Evolutionary conservation across 78 protist genomes (phyloP).

Genomic region (Capsaspora owczarzaki): DNA sequence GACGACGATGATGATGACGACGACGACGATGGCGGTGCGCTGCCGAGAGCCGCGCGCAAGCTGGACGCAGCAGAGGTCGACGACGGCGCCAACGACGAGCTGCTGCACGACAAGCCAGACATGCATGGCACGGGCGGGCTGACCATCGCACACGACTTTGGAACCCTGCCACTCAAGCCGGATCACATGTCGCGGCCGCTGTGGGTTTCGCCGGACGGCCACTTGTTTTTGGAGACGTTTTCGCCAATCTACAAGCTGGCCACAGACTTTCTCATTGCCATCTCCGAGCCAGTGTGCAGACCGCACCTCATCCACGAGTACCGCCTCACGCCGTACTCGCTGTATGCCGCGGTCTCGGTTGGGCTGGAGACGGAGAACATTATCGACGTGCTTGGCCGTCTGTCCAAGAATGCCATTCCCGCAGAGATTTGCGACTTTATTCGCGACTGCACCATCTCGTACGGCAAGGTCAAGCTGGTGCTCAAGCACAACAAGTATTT

Average conservation of each 20-base stretch:
- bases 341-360: slow-evolving; percentile 87
- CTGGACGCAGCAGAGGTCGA: too few relatives aligned
- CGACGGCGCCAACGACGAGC: too few relatives aligned
- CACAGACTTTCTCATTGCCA: slow-evolving; percentile 89
- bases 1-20: too few relatives aligned
- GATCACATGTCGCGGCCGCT: too few relatives aligned
- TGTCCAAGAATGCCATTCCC: slow-evolving; percentile 59
- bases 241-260: slow-evolving; percentile 80
- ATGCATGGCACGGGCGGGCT: too few relatives aligned
- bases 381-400: slow-evolving; percentile 21
- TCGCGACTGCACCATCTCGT: slow-evolving; percentile 33
- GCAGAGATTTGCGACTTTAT: slow-evolving; percentile 30
- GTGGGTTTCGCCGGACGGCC: slow-evolving; percentile 41
- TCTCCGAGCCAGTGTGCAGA: slow-evolving; percentile 86
- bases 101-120: too few relatives aligned
- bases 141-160: too few relatives aligned
- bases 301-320: slow-evolving; percentile 77
- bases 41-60: too few relatives aligned
- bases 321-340: slow-evolving; percentile 80
- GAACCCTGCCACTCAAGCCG: too few relatives aligned
- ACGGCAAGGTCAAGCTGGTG: slow-evolving; percentile 10
- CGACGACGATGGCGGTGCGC: too few relatives aligned
- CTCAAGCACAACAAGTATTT: slow-evolving; percentile 55
- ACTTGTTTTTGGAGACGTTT: slow-evolving; percentile 79
- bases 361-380: slow-evolving; percentile 75